phyloP scores from a whole-genome alignment of 139 green algal species.

The Chlamydomonas sphaeroides region DNA sequence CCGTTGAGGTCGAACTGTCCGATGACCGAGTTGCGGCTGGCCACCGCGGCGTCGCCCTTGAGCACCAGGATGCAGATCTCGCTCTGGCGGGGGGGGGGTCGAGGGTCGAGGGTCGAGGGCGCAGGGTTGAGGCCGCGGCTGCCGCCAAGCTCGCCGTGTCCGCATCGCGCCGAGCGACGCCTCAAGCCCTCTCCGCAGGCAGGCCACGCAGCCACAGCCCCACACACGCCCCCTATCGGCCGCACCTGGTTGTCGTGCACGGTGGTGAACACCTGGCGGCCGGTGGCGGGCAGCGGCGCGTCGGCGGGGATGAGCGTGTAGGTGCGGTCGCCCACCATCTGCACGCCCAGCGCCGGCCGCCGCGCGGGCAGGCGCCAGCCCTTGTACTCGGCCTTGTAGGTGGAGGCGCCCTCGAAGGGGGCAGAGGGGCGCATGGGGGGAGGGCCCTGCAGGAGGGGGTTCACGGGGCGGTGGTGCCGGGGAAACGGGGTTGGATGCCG shows the following conservation, averaged over 20 bases:
- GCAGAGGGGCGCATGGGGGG: conserved; percentile 57
- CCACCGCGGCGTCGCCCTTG: conserved; percentile 54
- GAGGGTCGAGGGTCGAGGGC: too few relatives aligned
- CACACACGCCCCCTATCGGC: too few relatives aligned
- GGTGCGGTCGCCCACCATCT: conserved; percentile 60
- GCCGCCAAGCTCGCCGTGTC: too few relatives aligned
- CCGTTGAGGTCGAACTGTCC: conserved; percentile 73
- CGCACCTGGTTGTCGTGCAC: conserved; percentile 60
- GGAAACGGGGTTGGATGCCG: too few relatives aligned
- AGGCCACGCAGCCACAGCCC: too few relatives aligned
- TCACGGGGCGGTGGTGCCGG: conserved; percentile 6
- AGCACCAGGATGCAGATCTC: conserved; percentile 72
- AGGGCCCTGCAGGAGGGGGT: conserved; percentile 4
- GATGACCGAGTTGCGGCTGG: conserved; percentile 64
- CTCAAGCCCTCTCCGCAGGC: too few relatives aligned
- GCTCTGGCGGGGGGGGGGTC: too few relatives aligned
- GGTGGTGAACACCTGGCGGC: conserved; percentile 68
- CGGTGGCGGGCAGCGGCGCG: conserved; percentile 46
- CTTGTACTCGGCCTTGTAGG: conserved; percentile 63
- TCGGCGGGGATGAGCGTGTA: conserved; percentile 65
- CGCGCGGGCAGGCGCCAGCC: conserved; percentile 66
- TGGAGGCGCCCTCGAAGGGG: conserved; percentile 66
- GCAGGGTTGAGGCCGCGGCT: too few relatives aligned
- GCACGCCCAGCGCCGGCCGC: conserved; percentile 64
- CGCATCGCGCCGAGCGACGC: too few relatives aligned